Evolutionary conservation across 768 basidiomycete genomes (phyloP).

Genomic region (Inosperma sp.): DNA sequence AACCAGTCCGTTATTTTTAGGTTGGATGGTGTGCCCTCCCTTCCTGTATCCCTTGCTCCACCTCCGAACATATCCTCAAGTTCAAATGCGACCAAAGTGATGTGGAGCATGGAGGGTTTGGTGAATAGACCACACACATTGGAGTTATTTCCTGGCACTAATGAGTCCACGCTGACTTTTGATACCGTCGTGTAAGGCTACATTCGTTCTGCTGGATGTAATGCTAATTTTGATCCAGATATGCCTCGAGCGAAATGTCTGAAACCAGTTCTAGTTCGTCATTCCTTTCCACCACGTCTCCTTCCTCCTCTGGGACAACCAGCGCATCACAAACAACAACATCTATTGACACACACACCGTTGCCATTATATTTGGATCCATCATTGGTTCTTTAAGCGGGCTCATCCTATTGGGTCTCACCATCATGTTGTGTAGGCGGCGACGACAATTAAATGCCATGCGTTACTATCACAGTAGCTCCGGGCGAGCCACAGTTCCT

Average conservation of each 20-base stretch:
- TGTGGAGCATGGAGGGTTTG: constrained; percentile 17
- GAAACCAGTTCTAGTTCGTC: background rate
- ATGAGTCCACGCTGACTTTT: constrained; percentile 18
- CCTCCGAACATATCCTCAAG: constrained; percentile 8
- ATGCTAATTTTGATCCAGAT: background rate
- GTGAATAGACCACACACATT: constrained; percentile 17
- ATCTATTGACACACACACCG: background rate
- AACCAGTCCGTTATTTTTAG: constrained; percentile 13
- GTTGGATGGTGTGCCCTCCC: constrained; percentile 17
- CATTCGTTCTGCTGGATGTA: background rate
- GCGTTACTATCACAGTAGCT: background rate
- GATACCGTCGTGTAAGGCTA: constrained; percentile 20
- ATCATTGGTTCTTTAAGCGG: constrained; percentile 1
- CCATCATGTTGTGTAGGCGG: constrained; percentile 6
- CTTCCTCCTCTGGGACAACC: background rate
- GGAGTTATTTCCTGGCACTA: constrained; percentile 16
- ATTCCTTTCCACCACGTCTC: background rate
- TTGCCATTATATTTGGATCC: constrained; percentile 5
- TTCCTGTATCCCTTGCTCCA: constrained; percentile 13
- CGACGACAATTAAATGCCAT: background rate
- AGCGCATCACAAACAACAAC: background rate
- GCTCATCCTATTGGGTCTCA: constrained; percentile 5
- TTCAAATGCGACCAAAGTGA: constrained; percentile 11
- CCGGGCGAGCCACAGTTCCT: background rate
- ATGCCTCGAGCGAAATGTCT: background rate